Base-by-base conservation (phyloP, 345 rosid genomes). In the Corymbia maculata region DNA sequence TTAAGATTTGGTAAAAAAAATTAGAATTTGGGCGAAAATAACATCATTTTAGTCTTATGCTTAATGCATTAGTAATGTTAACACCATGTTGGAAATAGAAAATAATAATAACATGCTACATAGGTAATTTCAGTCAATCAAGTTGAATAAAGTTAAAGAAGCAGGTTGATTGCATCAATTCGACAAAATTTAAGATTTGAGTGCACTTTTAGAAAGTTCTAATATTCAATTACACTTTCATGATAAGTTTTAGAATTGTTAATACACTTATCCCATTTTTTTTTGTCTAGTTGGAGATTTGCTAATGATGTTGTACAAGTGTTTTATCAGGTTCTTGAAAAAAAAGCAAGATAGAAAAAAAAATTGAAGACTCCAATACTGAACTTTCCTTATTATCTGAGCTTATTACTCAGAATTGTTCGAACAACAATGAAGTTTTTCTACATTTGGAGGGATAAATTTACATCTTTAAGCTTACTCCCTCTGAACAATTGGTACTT, bases 241-340 rank as follows among this genome's bases (percentile, higher is more conserved):
- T 5, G 26, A 59, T 0, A 59, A 59, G 7, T 59, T 59, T 26
- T 26, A 59, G 5, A 7, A 26, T 1, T 26, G 11, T 0, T 59
- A 1, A 26, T 57, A 1, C 6, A 57, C 0, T 57, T 52, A 5
- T 50, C 10, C 1, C 30, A n/a, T 6, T 3, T 6, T 3, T n/a
- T 64, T 13, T n/a, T 13, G 30, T 64, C 42, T 13, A n/a, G 75
- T n/a, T n/a, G 75, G 36, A 42, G 22, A 75, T 42, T 9, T 70
- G 7, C 47, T 19, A 17, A 70, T 36, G 12, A 70, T 70, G 13
- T 19, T 17, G 82, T 36, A 19, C 1, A 7, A 70, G 47, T 36
- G 5, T 2, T 75, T 49, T 2, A 75, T 10, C 26, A 36, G 26
- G 26, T 75, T 36, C 82, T 75, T 49, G 28, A 19, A 75, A 3